Evolutionary conservation across 192 early-diverging fungal species (phyloP).

Genomic region (Dimargaris cristalligena): DNA sequence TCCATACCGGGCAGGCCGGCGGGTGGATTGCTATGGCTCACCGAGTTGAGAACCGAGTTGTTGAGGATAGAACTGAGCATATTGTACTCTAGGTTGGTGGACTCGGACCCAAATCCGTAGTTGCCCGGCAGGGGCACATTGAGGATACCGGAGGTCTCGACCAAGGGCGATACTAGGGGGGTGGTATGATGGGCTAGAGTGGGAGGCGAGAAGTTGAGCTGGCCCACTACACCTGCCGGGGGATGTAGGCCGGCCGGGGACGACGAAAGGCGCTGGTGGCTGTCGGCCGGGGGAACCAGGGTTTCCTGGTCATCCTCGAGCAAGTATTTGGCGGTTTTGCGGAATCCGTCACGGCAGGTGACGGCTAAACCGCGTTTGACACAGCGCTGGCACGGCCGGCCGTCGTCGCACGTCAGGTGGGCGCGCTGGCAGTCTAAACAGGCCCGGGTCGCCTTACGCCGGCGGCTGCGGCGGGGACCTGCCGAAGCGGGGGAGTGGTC

Average conservation of each 20-base stretch:
- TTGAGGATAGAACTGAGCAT: constrained; percentile 15
- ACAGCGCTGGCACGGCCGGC: constrained; percentile 75
- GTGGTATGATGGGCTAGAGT: background rate
- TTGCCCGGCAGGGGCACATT: constrained; percentile 9
- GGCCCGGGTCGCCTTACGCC: constrained; percentile 35
- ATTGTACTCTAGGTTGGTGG: constrained; percentile 75
- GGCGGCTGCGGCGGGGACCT: background rate
- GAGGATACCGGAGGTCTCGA: constrained; percentile 2
- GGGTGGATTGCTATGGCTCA: constrained; percentile 13
- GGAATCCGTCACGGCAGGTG: constrained; percentile 64
- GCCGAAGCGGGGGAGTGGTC: background rate
- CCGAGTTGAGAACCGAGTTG: constrained; percentile 22
- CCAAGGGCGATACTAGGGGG: background rate
- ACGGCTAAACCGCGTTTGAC: constrained; percentile 57
- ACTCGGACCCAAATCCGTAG: constrained; percentile 62
- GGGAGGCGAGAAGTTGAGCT: background rate
- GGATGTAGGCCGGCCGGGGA: background rate
- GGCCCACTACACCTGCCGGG: background rate
- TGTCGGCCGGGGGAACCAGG: background rate
- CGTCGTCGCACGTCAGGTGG: constrained; percentile 43
- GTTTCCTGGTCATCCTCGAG: constrained; percentile 33
- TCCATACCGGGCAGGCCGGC: background rate
- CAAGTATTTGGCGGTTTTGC: constrained; percentile 88
- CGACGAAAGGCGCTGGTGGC: background rate
- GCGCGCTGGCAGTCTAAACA: constrained; percentile 45